Conservation (phyloP, 2,329 filamentous ascomycete species). For the Chaetothyriales sp. region DNA sequence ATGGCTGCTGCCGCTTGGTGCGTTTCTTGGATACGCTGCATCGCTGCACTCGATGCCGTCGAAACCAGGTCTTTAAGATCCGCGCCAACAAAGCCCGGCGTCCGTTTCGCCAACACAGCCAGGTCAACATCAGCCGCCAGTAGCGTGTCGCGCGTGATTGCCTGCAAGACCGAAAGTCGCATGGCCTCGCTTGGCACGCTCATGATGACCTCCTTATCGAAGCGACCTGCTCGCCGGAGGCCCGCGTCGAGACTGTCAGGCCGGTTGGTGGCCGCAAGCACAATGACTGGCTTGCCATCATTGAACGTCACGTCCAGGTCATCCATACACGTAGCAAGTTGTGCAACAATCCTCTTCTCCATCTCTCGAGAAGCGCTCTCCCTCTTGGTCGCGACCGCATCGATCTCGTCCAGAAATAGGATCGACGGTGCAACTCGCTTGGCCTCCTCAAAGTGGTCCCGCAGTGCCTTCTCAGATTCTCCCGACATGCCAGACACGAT, state of each 20-base stretch:
- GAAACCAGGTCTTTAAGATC: conserved; percentile 64
- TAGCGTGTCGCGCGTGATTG: conserved; percentile 52
- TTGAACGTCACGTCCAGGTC: conserved; percentile 59
- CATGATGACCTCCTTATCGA: conserved; percentile 75
- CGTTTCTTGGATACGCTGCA: conserved; percentile 42
- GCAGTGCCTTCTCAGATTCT: conserved; percentile 74
- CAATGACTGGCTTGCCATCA: conserved; percentile 65
- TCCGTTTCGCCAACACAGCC: conserved; percentile 59
- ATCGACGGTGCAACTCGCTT: conserved; percentile 74
- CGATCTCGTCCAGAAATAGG: conserved; percentile 84
- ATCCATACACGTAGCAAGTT: conserved; percentile 78
- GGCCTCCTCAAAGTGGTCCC: conserved; percentile 78
- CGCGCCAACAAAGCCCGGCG: conserved; percentile 83
- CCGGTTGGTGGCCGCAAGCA: conserved; percentile 80
- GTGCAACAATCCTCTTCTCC: conserved; percentile 73
- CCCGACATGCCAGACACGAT: conserved; percentile 79
- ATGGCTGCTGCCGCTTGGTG: conserved; percentile 26
- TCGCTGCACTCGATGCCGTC: conserved; percentile 51
- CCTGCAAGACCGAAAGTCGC: conserved; percentile 62
- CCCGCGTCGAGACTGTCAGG: conserved; percentile 76
- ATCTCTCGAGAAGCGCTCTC: conserved; percentile 76
- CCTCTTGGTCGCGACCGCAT: conserved; percentile 76
- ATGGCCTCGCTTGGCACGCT: conserved; percentile 69
- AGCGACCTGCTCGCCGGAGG: conserved; percentile 58
- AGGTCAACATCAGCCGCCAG: conserved; percentile 62